A percentile compares a stretch with the other conserved stretches of the same genome.
These are phyloP conservation scores for Auricularia sp. DNA, from an alignment of 768 basidiomycete genomes.

Conservation along the genomic window DNA sequence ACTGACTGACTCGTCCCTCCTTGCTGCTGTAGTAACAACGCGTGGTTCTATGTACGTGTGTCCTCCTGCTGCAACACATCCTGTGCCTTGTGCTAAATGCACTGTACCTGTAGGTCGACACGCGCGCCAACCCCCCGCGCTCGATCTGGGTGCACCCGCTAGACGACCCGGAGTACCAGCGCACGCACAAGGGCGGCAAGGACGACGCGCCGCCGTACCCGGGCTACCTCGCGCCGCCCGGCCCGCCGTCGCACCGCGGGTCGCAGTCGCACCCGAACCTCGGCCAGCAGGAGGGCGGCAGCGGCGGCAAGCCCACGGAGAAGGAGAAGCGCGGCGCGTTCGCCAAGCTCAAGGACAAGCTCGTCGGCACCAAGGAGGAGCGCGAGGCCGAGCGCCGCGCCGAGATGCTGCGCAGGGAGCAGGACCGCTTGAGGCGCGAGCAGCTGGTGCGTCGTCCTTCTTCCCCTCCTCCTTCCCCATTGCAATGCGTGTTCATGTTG, in stretches of 20 bases:
- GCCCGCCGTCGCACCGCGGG: constrained; percentile 7
- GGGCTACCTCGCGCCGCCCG: constrained; percentile 2
- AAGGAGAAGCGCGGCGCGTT: constrained; percentile 44
- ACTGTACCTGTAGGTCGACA: constrained; percentile 42
- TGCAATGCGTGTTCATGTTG: too few species aligned
- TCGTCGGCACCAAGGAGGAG: constrained; percentile 56
- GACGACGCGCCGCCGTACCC: constrained; percentile 12
- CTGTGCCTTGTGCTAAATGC: too few species aligned
- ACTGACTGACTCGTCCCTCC: not conserved
- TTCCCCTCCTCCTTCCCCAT: constrained; percentile 8
- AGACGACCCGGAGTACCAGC: constrained; percentile 54
- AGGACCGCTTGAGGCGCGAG: constrained; percentile 2
- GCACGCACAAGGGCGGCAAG: constrained; percentile 39
- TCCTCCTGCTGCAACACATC: too few species aligned
- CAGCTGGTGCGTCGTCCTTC: constrained; percentile 2
- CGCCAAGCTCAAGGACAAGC: constrained; percentile 52
- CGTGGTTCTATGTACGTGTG: constrained; percentile 39
- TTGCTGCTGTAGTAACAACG: constrained; percentile 19
- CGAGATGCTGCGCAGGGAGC: not conserved
- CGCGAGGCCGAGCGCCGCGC: constrained; percentile 28
- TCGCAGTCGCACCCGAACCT: not conserved
- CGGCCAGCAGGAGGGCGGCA: not conserved
- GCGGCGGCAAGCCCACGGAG: not conserved
- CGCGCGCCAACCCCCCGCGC: constrained; percentile 48
- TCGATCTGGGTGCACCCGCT: constrained; percentile 67